These are phyloP conservation scores for Vitis amurensis DNA, from an alignment of 164 flowering plant species.

Conservation along the genomic window DNA sequence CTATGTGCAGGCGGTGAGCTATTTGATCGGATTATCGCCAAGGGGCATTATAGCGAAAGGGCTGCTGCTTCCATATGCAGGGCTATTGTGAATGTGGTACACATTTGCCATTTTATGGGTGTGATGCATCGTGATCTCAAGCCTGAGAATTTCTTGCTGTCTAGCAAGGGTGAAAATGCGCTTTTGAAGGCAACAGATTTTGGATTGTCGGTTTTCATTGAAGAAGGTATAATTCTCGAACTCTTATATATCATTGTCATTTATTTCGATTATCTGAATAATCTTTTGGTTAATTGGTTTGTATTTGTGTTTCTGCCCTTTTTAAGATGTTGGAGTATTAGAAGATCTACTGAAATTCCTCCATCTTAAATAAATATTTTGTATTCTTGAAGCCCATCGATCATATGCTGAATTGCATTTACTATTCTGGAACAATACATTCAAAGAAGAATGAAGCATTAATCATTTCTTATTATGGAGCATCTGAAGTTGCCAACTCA, in stretches of 20 bases:
- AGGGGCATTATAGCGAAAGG: constrained; percentile 82
- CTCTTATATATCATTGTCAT: background rate
- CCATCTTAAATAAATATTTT: too few species aligned
- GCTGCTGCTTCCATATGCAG: constrained; percentile 82
- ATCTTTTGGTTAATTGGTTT: too few species aligned
- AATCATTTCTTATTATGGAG: background rate
- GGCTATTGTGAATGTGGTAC: constrained; percentile 77
- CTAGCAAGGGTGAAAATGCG: constrained; percentile 70
- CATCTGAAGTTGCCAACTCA: background rate
- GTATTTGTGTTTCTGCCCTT: too few species aligned
- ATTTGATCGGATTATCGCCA: constrained; percentile 86
- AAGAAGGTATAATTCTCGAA: constrained; percentile 59
- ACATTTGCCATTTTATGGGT: constrained; percentile 93
- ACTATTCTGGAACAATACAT: too few species aligned
- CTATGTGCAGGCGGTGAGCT: constrained; percentile 94
- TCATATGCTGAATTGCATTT: too few species aligned
- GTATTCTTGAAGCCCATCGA: too few species aligned
- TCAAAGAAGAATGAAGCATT: background rate
- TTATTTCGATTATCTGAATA: too few species aligned
- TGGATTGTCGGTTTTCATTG: constrained; percentile 89
- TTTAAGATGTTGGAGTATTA: too few species aligned
- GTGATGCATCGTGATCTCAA: constrained; percentile 96
- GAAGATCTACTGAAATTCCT: too few species aligned
- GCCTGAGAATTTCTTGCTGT: constrained; percentile 93
- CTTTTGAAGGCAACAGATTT: constrained; percentile 89